Percentiles rank a stretch among this genome's conserved stretches.
Evolutionary conservation across 2,329 filamentous ascomycete species (phyloP).

Genomic region (Paecilomyces sp.): DNA sequence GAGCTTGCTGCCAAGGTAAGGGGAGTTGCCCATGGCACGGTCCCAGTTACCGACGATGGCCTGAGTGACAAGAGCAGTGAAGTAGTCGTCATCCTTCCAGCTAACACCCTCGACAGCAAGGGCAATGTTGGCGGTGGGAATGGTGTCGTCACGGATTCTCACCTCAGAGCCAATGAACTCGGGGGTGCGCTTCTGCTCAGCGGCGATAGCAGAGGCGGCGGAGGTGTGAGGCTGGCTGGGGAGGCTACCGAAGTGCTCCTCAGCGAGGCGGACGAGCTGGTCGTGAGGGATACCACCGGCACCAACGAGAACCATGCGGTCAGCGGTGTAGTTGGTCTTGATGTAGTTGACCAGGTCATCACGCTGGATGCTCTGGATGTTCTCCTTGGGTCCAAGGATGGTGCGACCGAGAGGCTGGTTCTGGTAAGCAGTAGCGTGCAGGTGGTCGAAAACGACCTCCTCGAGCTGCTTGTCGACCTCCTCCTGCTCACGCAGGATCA

Average conservation of each 20-base stretch:
- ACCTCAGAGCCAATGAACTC: slow-evolving; percentile 97
- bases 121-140: slow-evolving; percentile 94
- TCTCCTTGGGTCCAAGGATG: slow-evolving; percentile 94
- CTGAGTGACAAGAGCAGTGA: slow-evolving; percentile 93
- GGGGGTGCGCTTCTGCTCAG: slow-evolving; percentile 74
- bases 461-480: slow-evolving; percentile 99
- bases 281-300: slow-evolving; percentile 90
- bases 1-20: slow-evolving; percentile 97
- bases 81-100: slow-evolving; percentile 99
- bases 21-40: slow-evolving; percentile 94
- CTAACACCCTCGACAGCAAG: slow-evolving; percentile 98
- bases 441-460: slow-evolving; percentile 98
- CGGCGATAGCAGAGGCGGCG: slow-evolving; percentile 62
- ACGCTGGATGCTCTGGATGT: slow-evolving; percentile 92
- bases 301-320: slow-evolving; percentile 98
- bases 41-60: slow-evolving; percentile 99
- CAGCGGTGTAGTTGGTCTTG: slow-evolving; percentile 98
- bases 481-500: slow-evolving; percentile 97
- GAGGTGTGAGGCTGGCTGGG: slow-evolving; percentile 69
- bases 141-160: slow-evolving; percentile 89
- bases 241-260: slow-evolving; percentile 85
- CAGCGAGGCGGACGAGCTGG: slow-evolving; percentile 88
- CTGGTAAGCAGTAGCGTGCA: slow-evolving; percentile 97
- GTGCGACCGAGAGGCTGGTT: slow-evolving; percentile 93
- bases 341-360: slow-evolving; percentile 92